A percentile compares a stretch with the other conserved stretches of the same genome.
Conservation (phyloP, 129 eudicot species). For the Escallonia rubra region DNA sequence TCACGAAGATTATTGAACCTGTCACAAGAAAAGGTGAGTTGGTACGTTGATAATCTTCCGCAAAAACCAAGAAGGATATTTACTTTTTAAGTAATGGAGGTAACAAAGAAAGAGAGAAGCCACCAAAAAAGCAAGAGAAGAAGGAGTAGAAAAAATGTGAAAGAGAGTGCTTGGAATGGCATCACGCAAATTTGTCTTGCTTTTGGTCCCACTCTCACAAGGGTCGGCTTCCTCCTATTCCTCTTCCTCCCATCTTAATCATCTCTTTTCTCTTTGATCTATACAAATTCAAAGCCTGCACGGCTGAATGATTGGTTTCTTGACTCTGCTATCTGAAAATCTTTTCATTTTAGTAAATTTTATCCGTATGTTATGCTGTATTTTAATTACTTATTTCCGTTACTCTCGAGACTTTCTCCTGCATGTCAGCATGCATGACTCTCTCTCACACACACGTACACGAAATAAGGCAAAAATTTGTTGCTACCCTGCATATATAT, state of each 20-base stretch:
- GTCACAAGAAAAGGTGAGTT: not conserved
- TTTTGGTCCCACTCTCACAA: constrained; percentile 16
- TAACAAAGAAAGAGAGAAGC: constrained; percentile 20
- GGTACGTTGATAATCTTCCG: constrained; percentile 7
- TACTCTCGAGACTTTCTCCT: no score
- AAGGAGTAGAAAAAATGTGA: constrained; percentile 7
- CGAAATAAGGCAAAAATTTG: no score
- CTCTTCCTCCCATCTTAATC: not conserved
- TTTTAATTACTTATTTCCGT: no score
- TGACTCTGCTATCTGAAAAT: no score
- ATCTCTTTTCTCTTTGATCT: not conserved
- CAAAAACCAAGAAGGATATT: constrained; percentile 20
- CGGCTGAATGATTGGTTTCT: not conserved
- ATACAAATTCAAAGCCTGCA: not conserved
- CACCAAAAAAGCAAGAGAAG: constrained; percentile 17
- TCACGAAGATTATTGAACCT: not conserved
- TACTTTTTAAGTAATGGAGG: constrained; percentile 22
- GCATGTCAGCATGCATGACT: no score
- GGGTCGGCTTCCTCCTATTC: not conserved
- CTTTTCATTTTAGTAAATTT: no score
- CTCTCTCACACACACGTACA: no score
- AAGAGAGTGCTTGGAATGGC: constrained; percentile 29
- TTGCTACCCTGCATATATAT: no score
- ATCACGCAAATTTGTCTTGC: constrained; percentile 25
- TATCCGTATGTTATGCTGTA: no score